Evolutionary conservation across 1,139 yeast species (phyloP).

Genomic region (Yarrowia galli): DNA sequence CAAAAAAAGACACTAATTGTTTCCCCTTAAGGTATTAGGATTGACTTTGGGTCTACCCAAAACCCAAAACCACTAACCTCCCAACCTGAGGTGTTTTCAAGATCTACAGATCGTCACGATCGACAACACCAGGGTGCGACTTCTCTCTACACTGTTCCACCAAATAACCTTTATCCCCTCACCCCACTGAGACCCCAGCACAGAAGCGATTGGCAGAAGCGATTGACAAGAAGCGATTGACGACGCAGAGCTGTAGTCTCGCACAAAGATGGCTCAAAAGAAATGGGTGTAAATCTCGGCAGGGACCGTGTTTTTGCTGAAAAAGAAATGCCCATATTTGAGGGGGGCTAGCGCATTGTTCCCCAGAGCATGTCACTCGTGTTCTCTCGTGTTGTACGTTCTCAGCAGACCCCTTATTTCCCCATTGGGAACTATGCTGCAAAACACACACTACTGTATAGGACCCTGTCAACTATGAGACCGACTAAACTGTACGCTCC

Average conservation of each 20-base stretch:
- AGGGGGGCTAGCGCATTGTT: no score
- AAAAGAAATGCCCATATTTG: background rate
- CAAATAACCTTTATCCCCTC: background rate
- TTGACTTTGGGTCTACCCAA: background rate
- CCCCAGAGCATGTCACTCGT: no score
- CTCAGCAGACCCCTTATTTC: slow-evolving; percentile 6
- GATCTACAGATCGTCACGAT: slow-evolving; percentile 30
- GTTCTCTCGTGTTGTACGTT: background rate
- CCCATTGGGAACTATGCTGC: slow-evolving; percentile 13
- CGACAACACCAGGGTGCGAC: background rate
- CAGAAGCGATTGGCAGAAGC: no score
- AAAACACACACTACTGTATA: background rate
- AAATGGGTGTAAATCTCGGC: background rate
- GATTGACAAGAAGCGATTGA: no score
- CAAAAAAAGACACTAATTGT: background rate
- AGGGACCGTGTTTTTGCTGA: slow-evolving; percentile 12
- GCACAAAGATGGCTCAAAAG: no score
- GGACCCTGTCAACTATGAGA: slow-evolving; percentile 34
- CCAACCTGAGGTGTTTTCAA: slow-evolving; percentile 30
- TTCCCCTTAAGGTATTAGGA: background rate
- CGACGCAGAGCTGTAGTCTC: no score
- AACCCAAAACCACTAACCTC: slow-evolving; percentile 4
- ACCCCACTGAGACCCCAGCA: background rate
- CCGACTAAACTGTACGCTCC: background rate
- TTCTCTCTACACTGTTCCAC: no score